These are phyloP conservation scores for Cinchona pubescens DNA, from an alignment of 257 asterid genomes.

Conservation along the genomic window DNA sequence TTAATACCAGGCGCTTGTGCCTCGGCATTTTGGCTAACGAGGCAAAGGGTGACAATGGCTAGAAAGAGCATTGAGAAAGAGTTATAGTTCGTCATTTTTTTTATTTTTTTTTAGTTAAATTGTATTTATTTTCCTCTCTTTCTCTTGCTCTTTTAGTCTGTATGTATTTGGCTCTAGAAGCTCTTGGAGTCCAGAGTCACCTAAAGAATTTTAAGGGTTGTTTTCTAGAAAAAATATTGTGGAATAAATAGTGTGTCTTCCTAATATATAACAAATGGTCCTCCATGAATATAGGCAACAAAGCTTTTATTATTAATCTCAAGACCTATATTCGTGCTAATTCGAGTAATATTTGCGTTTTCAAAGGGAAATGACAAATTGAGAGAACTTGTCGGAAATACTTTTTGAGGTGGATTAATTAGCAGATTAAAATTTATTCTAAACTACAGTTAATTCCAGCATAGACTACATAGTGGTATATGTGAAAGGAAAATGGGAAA, in stretches of 20 bases:
- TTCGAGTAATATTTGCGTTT: not conserved
- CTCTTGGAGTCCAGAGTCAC: not conserved
- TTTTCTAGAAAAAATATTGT: not conserved
- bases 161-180: not conserved
- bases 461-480: too few relatives aligned
- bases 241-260: not conserved
- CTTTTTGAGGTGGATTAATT: not conserved
- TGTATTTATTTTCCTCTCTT: not conserved
- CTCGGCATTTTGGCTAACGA: not conserved
- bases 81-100: not conserved
- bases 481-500: not conserved
- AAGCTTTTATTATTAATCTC: not conserved
- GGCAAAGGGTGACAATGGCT: not conserved
- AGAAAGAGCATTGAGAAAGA: constrained; percentile 11
- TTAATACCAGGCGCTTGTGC: constrained; percentile 20
- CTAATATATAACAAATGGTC: not conserved
- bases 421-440: not conserved
- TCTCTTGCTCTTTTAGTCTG: not conserved
- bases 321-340: not conserved
- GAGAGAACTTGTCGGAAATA: not conserved
- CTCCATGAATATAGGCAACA: not conserved
- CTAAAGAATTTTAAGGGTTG: not conserved
- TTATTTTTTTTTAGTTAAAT: not conserved
- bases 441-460: not conserved
- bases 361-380: not conserved